Conservation (phyloP, 1,284 basidiomycete genomes). For the Ustilago loliicola region DNA sequence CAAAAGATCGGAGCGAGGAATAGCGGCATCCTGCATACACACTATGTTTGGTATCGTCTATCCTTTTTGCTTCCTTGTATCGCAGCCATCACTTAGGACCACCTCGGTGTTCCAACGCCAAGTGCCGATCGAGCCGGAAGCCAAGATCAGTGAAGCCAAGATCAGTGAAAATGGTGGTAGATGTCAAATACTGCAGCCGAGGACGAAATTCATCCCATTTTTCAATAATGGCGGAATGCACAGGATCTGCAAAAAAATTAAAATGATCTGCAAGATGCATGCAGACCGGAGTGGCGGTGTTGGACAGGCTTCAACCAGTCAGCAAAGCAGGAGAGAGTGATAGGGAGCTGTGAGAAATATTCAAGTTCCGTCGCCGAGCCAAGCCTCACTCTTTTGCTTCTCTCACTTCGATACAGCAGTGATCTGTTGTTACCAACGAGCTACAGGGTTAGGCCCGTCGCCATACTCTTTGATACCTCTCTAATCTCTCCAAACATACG, state of each 20-base stretch:
- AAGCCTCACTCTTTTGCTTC: too few relatives aligned
- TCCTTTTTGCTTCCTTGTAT: too few relatives aligned
- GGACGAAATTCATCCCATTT: not conserved
- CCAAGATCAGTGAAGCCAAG: not conserved
- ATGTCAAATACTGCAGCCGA: constrained; percentile 27
- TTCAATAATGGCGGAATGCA: not conserved
- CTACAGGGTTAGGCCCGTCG: not conserved
- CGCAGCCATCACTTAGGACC: too few relatives aligned
- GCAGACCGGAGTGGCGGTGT: constrained; percentile 27
- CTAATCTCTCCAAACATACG: not conserved
- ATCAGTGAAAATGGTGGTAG: not conserved
- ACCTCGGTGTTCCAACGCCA: not conserved
- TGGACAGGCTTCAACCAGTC: constrained; percentile 6
- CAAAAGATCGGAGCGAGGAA: not conserved
- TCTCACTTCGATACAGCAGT: too few relatives aligned
- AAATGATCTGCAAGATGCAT: constrained; percentile 19
- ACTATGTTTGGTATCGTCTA: not conserved
- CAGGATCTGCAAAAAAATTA: not conserved
- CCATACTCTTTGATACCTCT: too few relatives aligned
- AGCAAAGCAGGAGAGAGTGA: not conserved
- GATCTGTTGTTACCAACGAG: too few relatives aligned
- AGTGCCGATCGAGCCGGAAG: not conserved
- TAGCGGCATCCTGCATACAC: not conserved
- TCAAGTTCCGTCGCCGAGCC: constrained; percentile 9
- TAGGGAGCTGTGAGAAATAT: not conserved